Evolutionary conservation across 805 yeast species (phyloP).

Genomic region (Spathaspora boniae): DNA sequence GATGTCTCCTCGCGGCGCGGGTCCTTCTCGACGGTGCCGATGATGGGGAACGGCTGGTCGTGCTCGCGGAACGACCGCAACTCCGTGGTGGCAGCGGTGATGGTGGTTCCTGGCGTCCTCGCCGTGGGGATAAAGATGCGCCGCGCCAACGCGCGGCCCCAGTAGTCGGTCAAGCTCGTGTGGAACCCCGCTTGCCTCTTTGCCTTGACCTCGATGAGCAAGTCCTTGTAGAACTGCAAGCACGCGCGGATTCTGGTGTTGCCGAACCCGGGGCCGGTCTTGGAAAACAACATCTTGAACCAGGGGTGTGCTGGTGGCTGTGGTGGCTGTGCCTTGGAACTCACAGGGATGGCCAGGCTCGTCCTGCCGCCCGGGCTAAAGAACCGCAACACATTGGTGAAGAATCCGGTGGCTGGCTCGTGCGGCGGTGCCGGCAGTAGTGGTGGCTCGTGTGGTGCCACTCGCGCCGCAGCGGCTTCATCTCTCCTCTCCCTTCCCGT

Average conservation of each 20-base stretch:
- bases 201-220: conserved; percentile 52
- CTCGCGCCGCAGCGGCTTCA: no score
- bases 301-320: no score
- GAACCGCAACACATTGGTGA: no score
- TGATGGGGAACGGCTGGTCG: conserved; percentile 50
- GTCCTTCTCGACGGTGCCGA: conserved; percentile 38
- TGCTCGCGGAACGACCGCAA: conserved; percentile 32
- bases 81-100: conserved; percentile 33
- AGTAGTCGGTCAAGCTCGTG: conserved; percentile 61
- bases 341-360: no score
- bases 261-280: neutral
- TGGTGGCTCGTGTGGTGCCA: no score
- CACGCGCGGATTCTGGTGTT: conserved; percentile 16
- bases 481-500: neutral
- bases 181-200: conserved; percentile 53
- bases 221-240: conserved; percentile 45
- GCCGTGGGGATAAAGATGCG: conserved; percentile 38
- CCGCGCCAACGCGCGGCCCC: conserved; percentile 61
- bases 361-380: no score
- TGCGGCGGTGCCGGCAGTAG: no score
- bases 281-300: conserved; percentile 4
- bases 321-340: no score
- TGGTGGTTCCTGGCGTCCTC: conserved; percentile 33
- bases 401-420: no score
- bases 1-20: conserved; percentile 16